Evolutionary conservation across 208 protist genomes (phyloP), one percentile per base, ranked within the genome.

Genomic region (Strigomonas culicis): DNA sequence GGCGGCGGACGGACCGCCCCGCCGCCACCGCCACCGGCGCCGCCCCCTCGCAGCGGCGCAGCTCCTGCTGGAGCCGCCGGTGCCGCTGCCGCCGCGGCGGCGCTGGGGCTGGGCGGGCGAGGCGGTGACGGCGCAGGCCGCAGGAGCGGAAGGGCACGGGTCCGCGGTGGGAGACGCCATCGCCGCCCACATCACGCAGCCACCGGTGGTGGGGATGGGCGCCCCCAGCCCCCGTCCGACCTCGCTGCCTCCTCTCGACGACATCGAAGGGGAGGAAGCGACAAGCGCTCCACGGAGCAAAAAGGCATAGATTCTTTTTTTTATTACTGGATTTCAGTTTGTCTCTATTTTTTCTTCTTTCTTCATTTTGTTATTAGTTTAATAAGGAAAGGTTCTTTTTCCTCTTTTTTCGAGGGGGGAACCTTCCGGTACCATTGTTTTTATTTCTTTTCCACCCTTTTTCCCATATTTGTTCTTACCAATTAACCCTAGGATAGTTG

Each of bases 391-490:
- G 27, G 21, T 10, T 8, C 58, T 68, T 61, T 31, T 60, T 68
- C 41, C 51, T 60, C 27, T 55, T 6, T 55, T 28, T 4, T 11
- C n/a, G 10, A 56, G 47, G 22, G 49, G 28, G 15, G 41, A 32
- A 61, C 56, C 34, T 7, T 46, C 3, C 15, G 28, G 58, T 15
- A 52, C 1, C 59, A 25, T 6, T 66, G 10, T 72, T 70, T 72
- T 72, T 59, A 30, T 59, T 58, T 63, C 62, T 49, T 73, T 74
- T 43, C 63, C 60, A 36, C 8, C 59, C 31, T 53, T 11, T 11
- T 27, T 21, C 7, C 32, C 32, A 3, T 39, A 3, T 10, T 39
- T 39, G 6, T 39, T 39, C 32, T 13, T 39, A n/a, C n/a, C n/a
- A n/a, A n/a, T n/a, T n/a, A n/a, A n/a, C n/a, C n/a, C 7, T 30